Conservation (phyloP, 306 rosid genomes). For the Citrullus amarus region DNA sequence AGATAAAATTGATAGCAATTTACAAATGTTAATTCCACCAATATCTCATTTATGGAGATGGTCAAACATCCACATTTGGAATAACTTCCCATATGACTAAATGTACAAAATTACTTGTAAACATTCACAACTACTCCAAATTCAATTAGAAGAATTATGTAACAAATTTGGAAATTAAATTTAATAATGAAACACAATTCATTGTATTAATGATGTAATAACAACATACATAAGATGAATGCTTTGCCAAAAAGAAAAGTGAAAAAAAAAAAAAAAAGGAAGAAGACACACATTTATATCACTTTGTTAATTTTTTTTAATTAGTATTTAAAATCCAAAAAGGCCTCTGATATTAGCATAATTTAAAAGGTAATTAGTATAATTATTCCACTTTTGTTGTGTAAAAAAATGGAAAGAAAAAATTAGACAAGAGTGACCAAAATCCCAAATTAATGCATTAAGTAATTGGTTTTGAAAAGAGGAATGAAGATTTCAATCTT, state of each 20-base stretch:
- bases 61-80: not conserved
- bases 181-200: too few species aligned
- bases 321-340: not conserved
- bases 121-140: not conserved
- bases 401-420: too few species aligned
- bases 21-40: not conserved
- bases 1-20: not conserved
- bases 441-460: not conserved
- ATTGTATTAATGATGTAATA: not conserved
- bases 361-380: too few species aligned
- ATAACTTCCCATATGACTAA: not conserved
- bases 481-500: not conserved
- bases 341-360: not conserved
- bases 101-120: too few species aligned
- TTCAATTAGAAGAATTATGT: not conserved
- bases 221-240: not conserved
- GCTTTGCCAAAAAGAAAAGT: not conserved
- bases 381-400: too few species aligned
- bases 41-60: not conserved
- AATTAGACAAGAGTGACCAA: not conserved
- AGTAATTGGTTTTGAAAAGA: not conserved
- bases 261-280: too few species aligned
- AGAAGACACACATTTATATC: too few species aligned
- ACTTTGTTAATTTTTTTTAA: not conserved
- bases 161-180: not conserved